Evolutionary conservation across 257 asterid species (phyloP).

Genomic region (Perilla frutescens): DNA sequence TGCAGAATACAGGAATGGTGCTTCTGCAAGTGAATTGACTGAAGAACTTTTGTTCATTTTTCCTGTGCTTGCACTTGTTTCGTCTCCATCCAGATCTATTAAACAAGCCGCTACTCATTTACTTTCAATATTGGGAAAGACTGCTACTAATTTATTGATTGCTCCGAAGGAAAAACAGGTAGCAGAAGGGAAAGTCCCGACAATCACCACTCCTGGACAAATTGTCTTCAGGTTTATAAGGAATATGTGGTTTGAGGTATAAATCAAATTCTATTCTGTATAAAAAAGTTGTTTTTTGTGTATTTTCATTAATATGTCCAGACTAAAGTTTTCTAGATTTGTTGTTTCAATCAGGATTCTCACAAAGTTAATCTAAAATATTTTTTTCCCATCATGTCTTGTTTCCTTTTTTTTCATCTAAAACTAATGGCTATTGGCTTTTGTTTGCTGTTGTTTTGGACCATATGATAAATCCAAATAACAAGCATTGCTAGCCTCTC

Average conservation of each 20-base stretch:
- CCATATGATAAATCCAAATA: slow-evolving; percentile 16
- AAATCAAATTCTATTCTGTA: slow-evolving; percentile 35
- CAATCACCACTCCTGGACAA: slow-evolving; percentile 60
- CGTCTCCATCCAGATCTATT: slow-evolving; percentile 76
- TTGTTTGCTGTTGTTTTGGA: background rate
- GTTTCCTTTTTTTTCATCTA: background rate
- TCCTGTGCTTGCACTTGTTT: slow-evolving; percentile 83
- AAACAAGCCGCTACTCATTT: slow-evolving; percentile 70
- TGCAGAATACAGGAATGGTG: slow-evolving; percentile 57
- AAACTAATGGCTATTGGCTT: slow-evolving; percentile 10
- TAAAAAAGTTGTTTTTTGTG: slow-evolving; percentile 12
- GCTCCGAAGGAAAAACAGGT: slow-evolving; percentile 46
- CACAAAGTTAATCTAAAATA: background rate
- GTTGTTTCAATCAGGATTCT: slow-evolving; percentile 25
- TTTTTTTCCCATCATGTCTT: background rate
- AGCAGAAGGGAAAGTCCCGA: slow-evolving; percentile 40
- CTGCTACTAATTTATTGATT: slow-evolving; percentile 49
- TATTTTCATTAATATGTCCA: slow-evolving; percentile 11
- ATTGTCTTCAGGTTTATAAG: slow-evolving; percentile 63
- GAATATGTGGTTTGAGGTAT: slow-evolving; percentile 86
- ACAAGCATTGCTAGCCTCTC: slow-evolving; percentile 1
- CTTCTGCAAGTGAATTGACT: slow-evolving; percentile 52
- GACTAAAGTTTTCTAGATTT: slow-evolving; percentile 8
- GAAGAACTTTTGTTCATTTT: slow-evolving; percentile 87
- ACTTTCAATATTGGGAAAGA: slow-evolving; percentile 69